These are phyloP conservation scores for Claviceps sp. DNA, from an alignment of 2,329 filamentous ascomycete species.

Conservation along the genomic window DNA sequence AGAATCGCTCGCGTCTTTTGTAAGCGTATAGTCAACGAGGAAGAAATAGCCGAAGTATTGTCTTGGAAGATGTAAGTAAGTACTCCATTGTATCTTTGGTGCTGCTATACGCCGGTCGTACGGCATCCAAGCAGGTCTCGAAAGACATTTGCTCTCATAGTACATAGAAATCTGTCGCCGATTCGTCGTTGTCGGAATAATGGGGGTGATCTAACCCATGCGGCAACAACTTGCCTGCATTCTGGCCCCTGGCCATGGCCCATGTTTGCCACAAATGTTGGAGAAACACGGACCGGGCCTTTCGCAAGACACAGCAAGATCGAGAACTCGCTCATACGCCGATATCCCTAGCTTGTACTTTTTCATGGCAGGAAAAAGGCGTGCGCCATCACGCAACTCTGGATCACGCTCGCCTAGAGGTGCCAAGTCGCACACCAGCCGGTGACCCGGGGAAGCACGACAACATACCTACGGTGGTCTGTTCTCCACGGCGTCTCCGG, in stretches of 20 bases:
- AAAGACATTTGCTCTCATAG: constrained; percentile 5
- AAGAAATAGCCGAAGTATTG: constrained; percentile 5
- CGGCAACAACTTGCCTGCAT: constrained; percentile 4
- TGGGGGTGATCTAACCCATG: constrained; percentile 4
- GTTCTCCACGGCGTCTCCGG: constrained; percentile 5
- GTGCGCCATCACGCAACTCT: not conserved
- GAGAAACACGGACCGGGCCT: constrained; percentile 7
- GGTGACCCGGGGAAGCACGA: not conserved
- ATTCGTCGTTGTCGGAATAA: not conserved
- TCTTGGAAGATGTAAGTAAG: not conserved
- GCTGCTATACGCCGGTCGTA: constrained; percentile 8
- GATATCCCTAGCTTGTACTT: not conserved
- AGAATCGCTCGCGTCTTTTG: not conserved
- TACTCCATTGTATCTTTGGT: constrained; percentile 1
- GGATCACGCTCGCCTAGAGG: not conserved
- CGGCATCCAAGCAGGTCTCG: constrained; percentile 4
- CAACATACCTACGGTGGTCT: constrained; percentile 2
- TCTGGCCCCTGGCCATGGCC: not conserved
- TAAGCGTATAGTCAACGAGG: not conserved
- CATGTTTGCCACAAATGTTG: constrained; percentile 7
- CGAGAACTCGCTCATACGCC: constrained; percentile 2
- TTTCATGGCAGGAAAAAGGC: not conserved
- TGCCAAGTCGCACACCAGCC: not conserved
- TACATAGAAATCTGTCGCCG: constrained; percentile 1
- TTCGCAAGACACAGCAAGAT: constrained; percentile 6